Percentiles rank a stretch among this genome's conserved stretches.
These are phyloP conservation scores for Phialophora verrucosa DNA, from an alignment of 2,329 filamentous ascomycete genomes.

Conservation along the genomic window DNA sequence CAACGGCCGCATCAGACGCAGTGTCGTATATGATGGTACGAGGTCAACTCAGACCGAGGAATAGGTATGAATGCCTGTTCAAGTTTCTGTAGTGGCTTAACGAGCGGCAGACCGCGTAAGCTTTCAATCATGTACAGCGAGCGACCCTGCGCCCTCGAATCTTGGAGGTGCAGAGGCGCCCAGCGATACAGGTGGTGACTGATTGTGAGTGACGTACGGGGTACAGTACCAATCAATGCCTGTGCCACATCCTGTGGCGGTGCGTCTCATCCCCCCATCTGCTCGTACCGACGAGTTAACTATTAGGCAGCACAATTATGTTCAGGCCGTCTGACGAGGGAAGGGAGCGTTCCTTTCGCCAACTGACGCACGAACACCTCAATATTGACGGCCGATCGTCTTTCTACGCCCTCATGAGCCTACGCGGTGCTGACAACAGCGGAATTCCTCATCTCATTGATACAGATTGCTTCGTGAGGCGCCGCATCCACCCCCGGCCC, in stretches of 20 bases:
- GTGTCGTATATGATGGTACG: no score
- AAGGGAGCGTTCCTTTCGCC: no score
- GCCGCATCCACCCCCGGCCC: neutral
- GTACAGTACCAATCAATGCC: neutral
- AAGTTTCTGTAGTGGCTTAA: neutral
- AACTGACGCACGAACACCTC: neutral
- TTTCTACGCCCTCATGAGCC: neutral
- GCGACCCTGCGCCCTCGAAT: neutral
- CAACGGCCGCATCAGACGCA: constrained; percentile 8
- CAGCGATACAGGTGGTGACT: neutral
- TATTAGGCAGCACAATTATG: constrained; percentile 13
- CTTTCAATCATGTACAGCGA: neutral
- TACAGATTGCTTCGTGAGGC: neutral
- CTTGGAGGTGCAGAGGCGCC: neutral
- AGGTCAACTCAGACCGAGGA: neutral
- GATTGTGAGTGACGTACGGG: constrained; percentile 4
- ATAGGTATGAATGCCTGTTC: constrained; percentile 2
- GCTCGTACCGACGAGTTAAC: no score
- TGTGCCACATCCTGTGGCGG: constrained; percentile 17
- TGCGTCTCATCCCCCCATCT: neutral
- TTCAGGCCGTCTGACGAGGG: neutral
- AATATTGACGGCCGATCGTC: neutral
- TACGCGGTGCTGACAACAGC: neutral
- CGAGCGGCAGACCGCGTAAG: constrained; percentile 19
- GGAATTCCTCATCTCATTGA: neutral